These are phyloP conservation scores for Paraphaeosphaeria minitans DNA, from an alignment of 2,329 filamentous ascomycete genomes.

Conservation along the genomic window DNA sequence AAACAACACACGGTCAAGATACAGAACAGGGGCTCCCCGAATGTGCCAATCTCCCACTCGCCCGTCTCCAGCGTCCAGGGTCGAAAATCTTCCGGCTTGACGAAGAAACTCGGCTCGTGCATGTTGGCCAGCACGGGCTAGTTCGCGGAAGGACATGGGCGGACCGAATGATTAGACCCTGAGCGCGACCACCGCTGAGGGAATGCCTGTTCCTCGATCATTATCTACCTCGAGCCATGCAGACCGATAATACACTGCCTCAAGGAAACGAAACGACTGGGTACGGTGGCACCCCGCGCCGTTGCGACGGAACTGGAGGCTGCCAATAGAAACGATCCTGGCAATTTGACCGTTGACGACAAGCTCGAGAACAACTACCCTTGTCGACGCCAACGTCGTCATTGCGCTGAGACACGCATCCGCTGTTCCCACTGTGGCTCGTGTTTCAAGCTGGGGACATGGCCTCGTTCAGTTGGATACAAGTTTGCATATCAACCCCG, in stretches of 20 bases:
- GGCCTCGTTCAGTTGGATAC: background rate
- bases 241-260: background rate
- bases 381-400: constrained; percentile 4
- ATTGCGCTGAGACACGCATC: background rate
- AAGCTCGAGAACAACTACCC: constrained; percentile 16
- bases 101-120: background rate
- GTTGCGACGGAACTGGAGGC: constrained; percentile 1
- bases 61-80: background rate
- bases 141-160: background rate
- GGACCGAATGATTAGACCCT: background rate
- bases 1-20: background rate
- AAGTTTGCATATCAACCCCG: background rate
- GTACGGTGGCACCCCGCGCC: constrained; percentile 1
- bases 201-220: background rate
- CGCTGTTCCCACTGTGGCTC: background rate
- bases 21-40: background rate
- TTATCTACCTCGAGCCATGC: background rate
- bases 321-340: constrained; percentile 20
- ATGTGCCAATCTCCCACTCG: background rate
- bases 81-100: background rate
- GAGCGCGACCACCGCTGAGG: background rate
- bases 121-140: background rate
- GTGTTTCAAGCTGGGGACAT: background rate
- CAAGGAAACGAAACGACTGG: background rate
- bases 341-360: constrained; percentile 26